Conservation (phyloP, 495 filamentous ascomycete species). For the Neurospora sp. region DNA sequence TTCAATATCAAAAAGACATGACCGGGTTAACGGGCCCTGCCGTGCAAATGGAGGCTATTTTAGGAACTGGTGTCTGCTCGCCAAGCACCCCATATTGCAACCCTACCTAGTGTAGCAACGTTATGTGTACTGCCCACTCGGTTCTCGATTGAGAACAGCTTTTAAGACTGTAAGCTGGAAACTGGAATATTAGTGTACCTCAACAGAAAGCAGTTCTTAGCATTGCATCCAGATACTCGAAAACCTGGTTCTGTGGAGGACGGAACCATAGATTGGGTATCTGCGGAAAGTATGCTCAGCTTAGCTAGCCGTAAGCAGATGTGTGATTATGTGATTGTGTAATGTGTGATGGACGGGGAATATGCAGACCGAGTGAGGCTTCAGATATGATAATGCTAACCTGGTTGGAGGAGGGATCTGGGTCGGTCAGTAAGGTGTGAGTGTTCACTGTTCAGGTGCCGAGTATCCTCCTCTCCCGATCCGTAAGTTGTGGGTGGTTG, state of each 20-base stretch:
- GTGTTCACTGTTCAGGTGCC: neutral
- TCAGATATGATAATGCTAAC: neutral
- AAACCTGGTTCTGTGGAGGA: neutral
- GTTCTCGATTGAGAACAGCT: neutral
- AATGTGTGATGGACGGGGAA: neutral
- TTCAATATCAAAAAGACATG: too few species aligned
- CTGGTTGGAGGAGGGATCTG: neutral
- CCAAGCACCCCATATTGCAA: neutral
- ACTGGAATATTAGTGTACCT: neutral
- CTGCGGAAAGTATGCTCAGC: neutral
- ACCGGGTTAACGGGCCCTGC: neutral
- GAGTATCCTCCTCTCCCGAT: neutral
- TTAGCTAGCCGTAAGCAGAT: neutral
- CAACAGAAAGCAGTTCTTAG: neutral
- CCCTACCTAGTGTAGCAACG: neutral
- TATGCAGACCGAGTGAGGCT: neutral
- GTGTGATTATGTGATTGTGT: neutral
- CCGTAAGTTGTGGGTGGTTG: neutral
- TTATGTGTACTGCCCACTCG: neutral
- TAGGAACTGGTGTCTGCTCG: neutral
- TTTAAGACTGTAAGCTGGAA: neutral
- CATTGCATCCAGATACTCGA: neutral
- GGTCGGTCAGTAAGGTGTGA: neutral
- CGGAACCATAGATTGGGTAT: neutral
- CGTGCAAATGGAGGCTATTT: neutral